A percentile compares a stretch with the other conserved stretches of the same genome.
Conservation (phyloP, 192 early-diverging fungal genomes). For the Piromyces sp. region DNA sequence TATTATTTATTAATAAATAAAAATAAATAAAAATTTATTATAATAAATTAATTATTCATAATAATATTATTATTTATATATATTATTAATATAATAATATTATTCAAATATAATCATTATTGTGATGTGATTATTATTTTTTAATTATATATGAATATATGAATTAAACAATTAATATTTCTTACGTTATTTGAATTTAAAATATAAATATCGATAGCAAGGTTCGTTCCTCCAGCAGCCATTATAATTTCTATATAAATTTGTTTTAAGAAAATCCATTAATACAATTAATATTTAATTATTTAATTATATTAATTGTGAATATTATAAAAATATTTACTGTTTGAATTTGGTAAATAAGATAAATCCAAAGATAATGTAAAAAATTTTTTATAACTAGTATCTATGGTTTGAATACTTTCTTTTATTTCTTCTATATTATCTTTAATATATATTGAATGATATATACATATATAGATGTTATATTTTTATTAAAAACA, state of each 20-base stretch:
- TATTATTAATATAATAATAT: background rate
- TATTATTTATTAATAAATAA: too few species aligned
- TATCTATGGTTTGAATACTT: conserved; percentile 50
- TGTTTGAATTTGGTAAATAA: conserved; percentile 39
- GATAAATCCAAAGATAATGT: conserved; percentile 37
- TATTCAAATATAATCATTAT: background rate
- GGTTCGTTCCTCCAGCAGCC: conserved; percentile 71
- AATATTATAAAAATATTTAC: too few species aligned
- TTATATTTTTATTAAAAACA: too few species aligned
- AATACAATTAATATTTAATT: too few species aligned
- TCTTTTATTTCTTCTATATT: conserved; percentile 11
- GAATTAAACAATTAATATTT: background rate
- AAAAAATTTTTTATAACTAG: conserved; percentile 47
- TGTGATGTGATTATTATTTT: background rate
- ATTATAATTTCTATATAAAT: conserved; percentile 36
- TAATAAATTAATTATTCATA: too few species aligned
- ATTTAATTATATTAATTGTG: too few species aligned
- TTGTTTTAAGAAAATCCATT: too few species aligned
- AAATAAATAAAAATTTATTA: too few species aligned
- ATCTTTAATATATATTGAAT: background rate
- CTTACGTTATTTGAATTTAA: conserved; percentile 14
- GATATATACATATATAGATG: too few species aligned
- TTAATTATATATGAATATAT: background rate
- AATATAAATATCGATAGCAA: conserved; percentile 49
- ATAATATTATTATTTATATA: background rate